These are phyloP conservation scores for Tricholoma sp. DNA, from an alignment of 768 basidiomycete species.

Conservation along the genomic window DNA sequence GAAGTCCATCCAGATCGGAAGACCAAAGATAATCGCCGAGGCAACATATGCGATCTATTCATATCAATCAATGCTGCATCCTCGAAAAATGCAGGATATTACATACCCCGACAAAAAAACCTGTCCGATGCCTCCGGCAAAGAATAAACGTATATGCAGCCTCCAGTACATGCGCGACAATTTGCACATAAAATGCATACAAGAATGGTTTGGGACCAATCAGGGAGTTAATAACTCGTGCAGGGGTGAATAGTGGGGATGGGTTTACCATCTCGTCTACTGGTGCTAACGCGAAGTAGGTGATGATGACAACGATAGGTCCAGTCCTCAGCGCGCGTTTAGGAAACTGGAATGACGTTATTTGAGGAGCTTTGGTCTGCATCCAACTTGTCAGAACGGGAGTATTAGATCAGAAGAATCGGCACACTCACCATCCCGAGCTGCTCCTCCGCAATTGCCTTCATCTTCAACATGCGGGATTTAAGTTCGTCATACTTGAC, in stretches of 20 bases:
- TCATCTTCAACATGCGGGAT: constrained; percentile 75
- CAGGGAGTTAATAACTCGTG: constrained; percentile 24
- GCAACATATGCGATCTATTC: constrained; percentile 49
- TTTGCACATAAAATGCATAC: constrained; percentile 27
- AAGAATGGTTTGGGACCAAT: constrained; percentile 27
- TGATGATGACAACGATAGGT: constrained; percentile 24
- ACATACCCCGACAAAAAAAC: constrained; percentile 36
- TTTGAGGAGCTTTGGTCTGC: constrained; percentile 59
- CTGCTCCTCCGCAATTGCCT: constrained; percentile 70
- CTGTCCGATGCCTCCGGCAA: constrained; percentile 44
- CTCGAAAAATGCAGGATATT: neutral
- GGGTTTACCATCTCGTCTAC: constrained; percentile 10
- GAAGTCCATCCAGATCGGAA: constrained; percentile 50
- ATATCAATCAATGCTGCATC: neutral
- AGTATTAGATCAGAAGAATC: neutral
- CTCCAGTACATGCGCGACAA: constrained; percentile 41
- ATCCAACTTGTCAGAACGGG: neutral
- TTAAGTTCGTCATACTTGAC: constrained; percentile 77
- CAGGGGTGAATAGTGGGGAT: constrained; percentile 27
- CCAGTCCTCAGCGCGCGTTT: constrained; percentile 18
- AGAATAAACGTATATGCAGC: constrained; percentile 41
- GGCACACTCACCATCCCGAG: constrained; percentile 63
- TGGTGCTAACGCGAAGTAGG: constrained; percentile 26
- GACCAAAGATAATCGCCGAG: constrained; percentile 47
- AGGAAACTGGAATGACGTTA: constrained; percentile 52